phyloP scores from a whole-genome alignment of 75 land plant genomes.

The Picea glauca region DNA sequence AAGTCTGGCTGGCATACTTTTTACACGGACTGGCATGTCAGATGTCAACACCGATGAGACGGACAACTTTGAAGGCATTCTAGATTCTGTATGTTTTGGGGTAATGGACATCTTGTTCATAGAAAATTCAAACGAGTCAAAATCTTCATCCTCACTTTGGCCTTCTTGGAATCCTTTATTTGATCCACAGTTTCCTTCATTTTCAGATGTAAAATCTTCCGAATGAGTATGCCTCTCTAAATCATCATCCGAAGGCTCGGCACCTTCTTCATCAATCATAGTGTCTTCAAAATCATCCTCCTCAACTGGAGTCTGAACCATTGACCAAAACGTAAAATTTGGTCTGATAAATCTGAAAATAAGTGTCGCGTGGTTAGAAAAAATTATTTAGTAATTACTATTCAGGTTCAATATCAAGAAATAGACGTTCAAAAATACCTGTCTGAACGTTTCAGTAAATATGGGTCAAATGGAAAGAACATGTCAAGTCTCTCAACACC shows the following conservation, averaged over 20 bases:
- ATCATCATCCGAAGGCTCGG: slow-evolving; percentile 20
- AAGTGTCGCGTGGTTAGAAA: neutral
- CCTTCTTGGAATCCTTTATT: slow-evolving; percentile 16
- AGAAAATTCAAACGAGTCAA: slow-evolving; percentile 43
- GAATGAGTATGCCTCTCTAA: neutral
- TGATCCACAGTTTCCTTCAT: neutral
- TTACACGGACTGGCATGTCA: neutral
- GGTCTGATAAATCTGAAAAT: slow-evolving; percentile 73
- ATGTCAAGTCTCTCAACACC: slow-evolving; percentile 84
- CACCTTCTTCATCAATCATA: slow-evolving; percentile 15
- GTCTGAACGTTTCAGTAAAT: slow-evolving; percentile 64
- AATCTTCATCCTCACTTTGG: slow-evolving; percentile 25
- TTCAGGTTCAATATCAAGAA: neutral
- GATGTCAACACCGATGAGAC: neutral
- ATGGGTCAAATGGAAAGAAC: slow-evolving; percentile 99
- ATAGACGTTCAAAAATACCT: slow-evolving; percentile 32
- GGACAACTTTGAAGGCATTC: neutral
- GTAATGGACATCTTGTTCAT: slow-evolving; percentile 69
- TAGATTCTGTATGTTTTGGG: slow-evolving; percentile 24
- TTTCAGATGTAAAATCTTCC: neutral
- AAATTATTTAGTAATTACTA: too few species aligned
- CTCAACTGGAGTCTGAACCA: slow-evolving; percentile 50
- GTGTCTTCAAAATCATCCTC: slow-evolving; percentile 27
- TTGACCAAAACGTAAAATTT: slow-evolving; percentile 71
- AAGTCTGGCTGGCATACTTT: neutral